phyloP scores from a whole-genome alignment of 2,329 filamentous ascomycete genomes.

The Exophiala aquamarina region DNA sequence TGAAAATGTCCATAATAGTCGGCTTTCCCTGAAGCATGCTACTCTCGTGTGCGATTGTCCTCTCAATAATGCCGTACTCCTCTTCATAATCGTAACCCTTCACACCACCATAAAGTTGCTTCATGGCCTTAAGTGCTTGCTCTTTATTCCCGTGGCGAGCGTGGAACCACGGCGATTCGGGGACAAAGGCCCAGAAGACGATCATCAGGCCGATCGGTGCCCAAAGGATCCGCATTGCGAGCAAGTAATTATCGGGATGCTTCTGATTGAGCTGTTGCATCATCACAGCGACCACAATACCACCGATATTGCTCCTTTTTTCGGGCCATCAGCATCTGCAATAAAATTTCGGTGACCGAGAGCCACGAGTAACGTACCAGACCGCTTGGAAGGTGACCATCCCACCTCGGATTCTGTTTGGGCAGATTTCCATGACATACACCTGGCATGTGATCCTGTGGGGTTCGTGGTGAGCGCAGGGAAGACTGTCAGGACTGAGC shows the following conservation, averaged over 20 bases:
- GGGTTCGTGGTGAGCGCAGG: not conserved
- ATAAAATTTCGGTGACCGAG: too few species aligned
- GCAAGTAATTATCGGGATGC: not conserved
- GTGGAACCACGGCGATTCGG: not conserved
- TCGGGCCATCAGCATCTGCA: too few species aligned
- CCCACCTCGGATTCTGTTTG: not conserved
- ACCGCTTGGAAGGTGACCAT: not conserved
- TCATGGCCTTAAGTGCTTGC: not conserved
- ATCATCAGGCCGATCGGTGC: not conserved
- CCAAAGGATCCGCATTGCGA: not conserved
- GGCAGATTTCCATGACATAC: not conserved
- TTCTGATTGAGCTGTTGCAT: constrained; percentile 2
- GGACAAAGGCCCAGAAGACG: not conserved
- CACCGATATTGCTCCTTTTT: not conserved
- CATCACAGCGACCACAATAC: not conserved
- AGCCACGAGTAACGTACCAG: not conserved
- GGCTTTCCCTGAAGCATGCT: not conserved
- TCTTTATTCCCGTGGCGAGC: constrained; percentile 1
- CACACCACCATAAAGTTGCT: not conserved
- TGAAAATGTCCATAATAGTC: too few species aligned
- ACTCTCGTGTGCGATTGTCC: not conserved
- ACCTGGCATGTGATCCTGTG: constrained; percentile 1
- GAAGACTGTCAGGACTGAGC: not conserved
- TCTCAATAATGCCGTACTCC: not conserved
- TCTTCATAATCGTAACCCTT: not conserved